Conservation (phyloP, 768 basidiomycete species). For the Gautieria morchelliformis region DNA sequence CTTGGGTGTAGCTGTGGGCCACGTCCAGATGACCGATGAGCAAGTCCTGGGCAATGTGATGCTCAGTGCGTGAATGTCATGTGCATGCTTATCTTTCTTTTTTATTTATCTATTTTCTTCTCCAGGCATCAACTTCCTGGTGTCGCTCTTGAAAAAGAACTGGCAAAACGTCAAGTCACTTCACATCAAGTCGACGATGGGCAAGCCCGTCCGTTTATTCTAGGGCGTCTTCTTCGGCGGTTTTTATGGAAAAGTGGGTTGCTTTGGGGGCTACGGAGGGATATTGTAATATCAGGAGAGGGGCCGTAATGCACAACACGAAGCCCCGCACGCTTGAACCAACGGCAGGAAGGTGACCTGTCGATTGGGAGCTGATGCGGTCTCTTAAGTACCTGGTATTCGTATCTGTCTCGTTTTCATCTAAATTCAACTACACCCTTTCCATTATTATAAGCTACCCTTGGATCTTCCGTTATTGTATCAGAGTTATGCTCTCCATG, state of each 20-base stretch:
- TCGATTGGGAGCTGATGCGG: constrained; percentile 69
- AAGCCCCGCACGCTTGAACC: constrained; percentile 99
- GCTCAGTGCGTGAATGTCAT: constrained; percentile 53
- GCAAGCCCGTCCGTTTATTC: constrained; percentile 93
- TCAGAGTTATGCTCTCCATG: no score
- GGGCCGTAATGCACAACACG: constrained; percentile 76
- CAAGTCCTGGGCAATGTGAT: constrained; percentile 96
- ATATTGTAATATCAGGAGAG: constrained; percentile 13
- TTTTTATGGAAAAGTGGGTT: constrained; percentile 11
- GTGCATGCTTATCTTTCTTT: not conserved
- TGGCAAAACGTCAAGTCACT: constrained; percentile 99
- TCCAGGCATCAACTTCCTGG: constrained; percentile 96
- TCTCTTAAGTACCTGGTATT: constrained; percentile 7
- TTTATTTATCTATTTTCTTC: not conserved
- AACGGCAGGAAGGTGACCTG: constrained; percentile 53
- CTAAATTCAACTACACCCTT: no score
- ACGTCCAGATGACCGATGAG: constrained; percentile 96
- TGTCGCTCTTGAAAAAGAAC: constrained; percentile 98
- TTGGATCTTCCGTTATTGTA: no score
- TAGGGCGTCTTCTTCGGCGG: constrained; percentile 29
- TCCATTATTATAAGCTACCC: no score
- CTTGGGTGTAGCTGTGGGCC: constrained; percentile 97
- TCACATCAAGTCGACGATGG: constrained; percentile 99
- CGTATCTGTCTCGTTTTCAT: no score
- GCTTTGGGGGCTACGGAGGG: constrained; percentile 3